Percentiles rank a stretch among this genome's conserved stretches.
These are phyloP conservation scores for Monilinia vaccinii-corymbosi DNA, from an alignment of 2,329 filamentous ascomycete species.

Conservation along the genomic window DNA sequence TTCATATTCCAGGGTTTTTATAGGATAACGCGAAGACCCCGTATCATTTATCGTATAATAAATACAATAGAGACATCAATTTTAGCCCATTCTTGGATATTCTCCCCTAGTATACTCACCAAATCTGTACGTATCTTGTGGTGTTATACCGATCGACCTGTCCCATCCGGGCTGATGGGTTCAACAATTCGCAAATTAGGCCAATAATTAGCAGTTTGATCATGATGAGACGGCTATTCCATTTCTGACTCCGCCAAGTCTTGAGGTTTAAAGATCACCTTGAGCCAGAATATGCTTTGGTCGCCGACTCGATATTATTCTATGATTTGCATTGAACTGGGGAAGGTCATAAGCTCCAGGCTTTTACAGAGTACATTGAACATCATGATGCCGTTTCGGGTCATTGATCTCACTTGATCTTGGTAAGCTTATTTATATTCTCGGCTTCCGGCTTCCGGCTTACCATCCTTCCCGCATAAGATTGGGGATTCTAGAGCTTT, in stretches of 20 bases:
- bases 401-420: not conserved
- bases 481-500: not conserved
- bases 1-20: not conserved
- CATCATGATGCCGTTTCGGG: not conserved
- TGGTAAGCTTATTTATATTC: not conserved
- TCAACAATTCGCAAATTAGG: not conserved
- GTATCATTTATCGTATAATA: not conserved
- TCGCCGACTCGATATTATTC: not conserved
- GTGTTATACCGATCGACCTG: not conserved
- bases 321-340: not conserved
- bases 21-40: not conserved
- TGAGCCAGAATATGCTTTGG: not conserved
- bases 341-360: not conserved
- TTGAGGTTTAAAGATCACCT: not conserved
- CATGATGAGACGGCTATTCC: not conserved
- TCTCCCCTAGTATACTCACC: not conserved
- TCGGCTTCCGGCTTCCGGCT: not conserved
- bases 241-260: not conserved
- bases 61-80: not conserved
- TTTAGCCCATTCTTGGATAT: not conserved
- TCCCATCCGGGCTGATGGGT: not conserved
- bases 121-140: not conserved
- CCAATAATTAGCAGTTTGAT: not conserved
- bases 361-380: not conserved
- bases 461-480: not conserved